Evolutionary conservation across 2,329 filamentous ascomycete species (phyloP).

Genomic region (Ophiosphaerella korrae): DNA sequence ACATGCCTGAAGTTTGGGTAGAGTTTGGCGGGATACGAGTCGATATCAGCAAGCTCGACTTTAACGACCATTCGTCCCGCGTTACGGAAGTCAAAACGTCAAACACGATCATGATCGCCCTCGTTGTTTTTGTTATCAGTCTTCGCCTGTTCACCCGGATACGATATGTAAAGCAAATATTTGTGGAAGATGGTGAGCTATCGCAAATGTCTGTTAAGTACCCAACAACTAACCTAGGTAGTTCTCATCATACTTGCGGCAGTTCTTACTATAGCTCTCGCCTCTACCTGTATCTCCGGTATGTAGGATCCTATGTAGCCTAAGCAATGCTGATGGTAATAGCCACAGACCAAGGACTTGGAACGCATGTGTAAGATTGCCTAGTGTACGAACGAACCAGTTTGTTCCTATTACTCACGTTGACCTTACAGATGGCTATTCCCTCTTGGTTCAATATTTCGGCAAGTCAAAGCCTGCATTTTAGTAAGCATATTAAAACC

Average conservation of each 20-base stretch:
- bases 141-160: slow-evolving; percentile 29
- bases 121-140: slow-evolving; percentile 26
- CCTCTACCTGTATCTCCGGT: slow-evolving; percentile 31
- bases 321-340: slow-evolving; percentile 1
- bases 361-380: slow-evolving; percentile 2
- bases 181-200: slow-evolving; percentile 29
- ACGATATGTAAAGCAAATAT: slow-evolving; percentile 26
- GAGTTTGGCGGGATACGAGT: slow-evolving; percentile 16
- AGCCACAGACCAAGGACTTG: slow-evolving; percentile 28
- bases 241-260: slow-evolving; percentile 32
- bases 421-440: slow-evolving; percentile 12
- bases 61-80: slow-evolving; percentile 25
- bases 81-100: slow-evolving; percentile 13
- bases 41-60: slow-evolving; percentile 29
- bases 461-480: slow-evolving; percentile 3
- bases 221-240: slow-evolving; percentile 3
- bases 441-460: not conserved
- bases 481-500: not conserved
- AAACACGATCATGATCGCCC: slow-evolving; percentile 24
- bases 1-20: no score
- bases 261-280: slow-evolving; percentile 29
- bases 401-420: no score
- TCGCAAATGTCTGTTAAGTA: not conserved
- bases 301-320: not conserved
- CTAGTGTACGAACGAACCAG: no score